Evolutionary conservation across 2,329 filamentous ascomycete species (phyloP).

Genomic region (Aspergillus arachidicola): DNA sequence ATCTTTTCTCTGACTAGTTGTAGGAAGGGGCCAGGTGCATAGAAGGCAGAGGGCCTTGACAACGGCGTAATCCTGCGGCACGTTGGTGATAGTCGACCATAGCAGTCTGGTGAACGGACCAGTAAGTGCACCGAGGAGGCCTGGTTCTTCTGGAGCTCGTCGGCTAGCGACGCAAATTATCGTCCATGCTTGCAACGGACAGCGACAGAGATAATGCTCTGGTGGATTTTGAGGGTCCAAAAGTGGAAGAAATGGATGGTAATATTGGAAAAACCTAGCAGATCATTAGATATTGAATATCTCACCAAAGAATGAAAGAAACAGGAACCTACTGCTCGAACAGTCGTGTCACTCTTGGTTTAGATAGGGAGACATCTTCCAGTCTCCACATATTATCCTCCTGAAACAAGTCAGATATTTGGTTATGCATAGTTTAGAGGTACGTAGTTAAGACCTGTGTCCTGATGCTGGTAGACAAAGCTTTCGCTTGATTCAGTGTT

Average conservation of each 20-base stretch:
- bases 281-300: constrained; percentile 22
- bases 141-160: constrained; percentile 57
- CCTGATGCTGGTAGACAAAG: constrained; percentile 37
- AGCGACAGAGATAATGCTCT: constrained; percentile 59
- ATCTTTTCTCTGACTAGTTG: constrained; percentile 62
- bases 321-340: constrained; percentile 44
- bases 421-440: constrained; percentile 36
- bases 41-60: constrained; percentile 65
- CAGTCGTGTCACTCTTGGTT: constrained; percentile 42
- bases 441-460: constrained; percentile 34
- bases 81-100: constrained; percentile 62
- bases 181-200: constrained; percentile 65
- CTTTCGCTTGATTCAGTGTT: constrained; percentile 28
- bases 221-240: constrained; percentile 57
- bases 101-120: constrained; percentile 58
- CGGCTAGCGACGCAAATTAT: constrained; percentile 64
- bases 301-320: neutral
- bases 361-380: constrained; percentile 47
- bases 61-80: constrained; percentile 64
- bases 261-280: constrained; percentile 61
- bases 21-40: constrained; percentile 66
- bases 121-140: constrained; percentile 53
- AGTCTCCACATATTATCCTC: constrained; percentile 51
- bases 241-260: constrained; percentile 65
- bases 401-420: constrained; percentile 39